A percentile compares a stretch with the other conserved stretches of the same genome.
phyloP scores from a whole-genome alignment of 2,329 filamentous ascomycete species.

The Alternaria burnsii region DNA sequence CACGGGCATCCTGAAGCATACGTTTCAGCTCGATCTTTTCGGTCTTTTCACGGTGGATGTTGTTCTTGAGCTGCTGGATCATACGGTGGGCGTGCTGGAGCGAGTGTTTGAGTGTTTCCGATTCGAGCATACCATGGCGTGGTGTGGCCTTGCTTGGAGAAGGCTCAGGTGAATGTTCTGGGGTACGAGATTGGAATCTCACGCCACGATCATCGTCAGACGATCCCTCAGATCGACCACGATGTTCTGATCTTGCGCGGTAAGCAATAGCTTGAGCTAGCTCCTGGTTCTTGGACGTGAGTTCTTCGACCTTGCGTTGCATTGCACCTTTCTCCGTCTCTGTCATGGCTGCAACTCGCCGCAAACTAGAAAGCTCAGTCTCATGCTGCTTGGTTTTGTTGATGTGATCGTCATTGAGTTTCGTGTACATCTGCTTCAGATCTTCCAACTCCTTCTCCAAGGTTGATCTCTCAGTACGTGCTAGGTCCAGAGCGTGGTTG shows the following conservation, averaged over 20 bases:
- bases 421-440: constrained; percentile 79
- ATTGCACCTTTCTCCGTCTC: constrained; percentile 81
- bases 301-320: constrained; percentile 85
- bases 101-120: constrained; percentile 93
- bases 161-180: constrained; percentile 87
- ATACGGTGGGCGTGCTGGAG: constrained; percentile 94
- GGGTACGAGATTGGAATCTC: constrained; percentile 71
- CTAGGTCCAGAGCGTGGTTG: constrained; percentile 72
- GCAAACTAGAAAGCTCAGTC: constrained; percentile 83
- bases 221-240: constrained; percentile 65
- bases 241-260: constrained; percentile 72
- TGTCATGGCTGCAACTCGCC: constrained; percentile 78
- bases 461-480: constrained; percentile 77
- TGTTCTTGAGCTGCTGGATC: constrained; percentile 94
- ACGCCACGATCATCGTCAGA: constrained; percentile 52
- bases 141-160: constrained; percentile 93
- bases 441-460: constrained; percentile 91
- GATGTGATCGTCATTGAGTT: constrained; percentile 81
- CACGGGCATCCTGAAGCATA: constrained; percentile 92
- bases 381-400: constrained; percentile 83
- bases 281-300: constrained; percentile 89
- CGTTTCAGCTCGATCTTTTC: constrained; percentile 96
- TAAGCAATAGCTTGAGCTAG: constrained; percentile 83
- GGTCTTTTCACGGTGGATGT: constrained; percentile 96
- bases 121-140: constrained; percentile 89